Base-by-base conservation (phyloP, 805 yeast species). In the Yamadazyma nakazawae region DNA sequence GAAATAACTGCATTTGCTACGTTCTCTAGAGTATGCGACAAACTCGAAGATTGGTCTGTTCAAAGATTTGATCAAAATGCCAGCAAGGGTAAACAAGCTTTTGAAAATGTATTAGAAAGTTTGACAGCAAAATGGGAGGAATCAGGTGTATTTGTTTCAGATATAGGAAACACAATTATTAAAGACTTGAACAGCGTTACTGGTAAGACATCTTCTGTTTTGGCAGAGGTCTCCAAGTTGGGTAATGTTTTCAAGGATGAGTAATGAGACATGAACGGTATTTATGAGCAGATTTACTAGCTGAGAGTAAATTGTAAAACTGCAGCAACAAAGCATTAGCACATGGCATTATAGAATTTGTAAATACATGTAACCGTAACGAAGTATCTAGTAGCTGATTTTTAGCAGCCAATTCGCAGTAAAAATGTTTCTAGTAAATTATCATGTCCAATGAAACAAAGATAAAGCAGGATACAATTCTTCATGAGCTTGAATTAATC, bases 11-110 rank as follows among this genome's bases (percentile, higher is more conserved):
- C 98, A 0, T 85, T 83, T 63, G 88, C 89, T 8, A 72, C 85
- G 2, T 76, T 89, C 66, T 67, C 74, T 45, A 76, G 80, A 48
- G 66, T 94, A 5, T 85, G 96, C 62, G 86, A 82, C 60, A 84
- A 86, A 63, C 73, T 92, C 51, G 99, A 92, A 64, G 95, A 89
- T 42, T 92, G 97, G 96, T 80, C 91, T 0, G 85, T 88, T 5
- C 88, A 87, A 59, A 74, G 97, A 62, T 94, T 92, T 65, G 81
- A 83, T 38, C 94, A 88, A 62, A 92, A 92, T 64, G 97, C 98
- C 13, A 67, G 67, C 45, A 79, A 79, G 55, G 99, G 99, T 26
- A 85, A 82, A 55, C 55, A 67, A 26, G 99, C 97, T 0, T 91
- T 92, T 55, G 98, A 94, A 52, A 64, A 79, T 2, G 97, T 94